These are phyloP conservation scores for Aspergillus thermomutatus DNA, from an alignment of 2,329 filamentous ascomycete genomes.

Conservation along the genomic window DNA sequence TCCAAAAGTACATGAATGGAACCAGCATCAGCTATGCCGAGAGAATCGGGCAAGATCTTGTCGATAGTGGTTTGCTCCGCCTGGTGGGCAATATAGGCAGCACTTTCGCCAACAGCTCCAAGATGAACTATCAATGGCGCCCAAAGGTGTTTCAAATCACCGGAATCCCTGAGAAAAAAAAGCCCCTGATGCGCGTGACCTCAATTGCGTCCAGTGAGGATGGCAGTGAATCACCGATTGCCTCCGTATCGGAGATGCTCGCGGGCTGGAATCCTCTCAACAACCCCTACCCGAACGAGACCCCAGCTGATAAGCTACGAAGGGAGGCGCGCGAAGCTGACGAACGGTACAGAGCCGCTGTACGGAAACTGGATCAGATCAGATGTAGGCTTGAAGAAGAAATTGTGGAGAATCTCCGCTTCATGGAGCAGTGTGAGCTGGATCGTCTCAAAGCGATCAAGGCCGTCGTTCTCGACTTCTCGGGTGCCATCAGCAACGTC, in stretches of 20 bases:
- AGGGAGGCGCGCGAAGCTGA: slow-evolving; percentile 88
- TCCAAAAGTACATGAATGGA: slow-evolving; percentile 82
- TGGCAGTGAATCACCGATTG: slow-evolving; percentile 74
- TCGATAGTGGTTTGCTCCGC: slow-evolving; percentile 79
- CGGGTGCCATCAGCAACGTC: slow-evolving; percentile 93
- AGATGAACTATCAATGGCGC: slow-evolving; percentile 97
- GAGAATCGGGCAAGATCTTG: slow-evolving; percentile 89
- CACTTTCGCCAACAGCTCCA: slow-evolving; percentile 95
- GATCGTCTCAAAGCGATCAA: slow-evolving; percentile 97
- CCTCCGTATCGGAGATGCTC: slow-evolving; percentile 83
- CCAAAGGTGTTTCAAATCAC: slow-evolving; percentile 85
- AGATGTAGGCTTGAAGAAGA: slow-evolving; percentile 94
- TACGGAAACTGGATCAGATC: slow-evolving; percentile 83
- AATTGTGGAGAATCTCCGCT: slow-evolving; percentile 87
- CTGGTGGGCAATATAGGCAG: slow-evolving; percentile 92
- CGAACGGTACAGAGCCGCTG: slow-evolving; percentile 84
- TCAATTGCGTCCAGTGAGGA: slow-evolving; percentile 63
- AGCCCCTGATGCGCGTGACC: slow-evolving; percentile 67
- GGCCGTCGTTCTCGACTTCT: slow-evolving; percentile 95
- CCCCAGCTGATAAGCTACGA: slow-evolving; percentile 77
- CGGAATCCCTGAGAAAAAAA: slow-evolving; percentile 85
- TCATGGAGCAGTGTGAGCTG: slow-evolving; percentile 94
- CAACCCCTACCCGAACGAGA: slow-evolving; percentile 89
- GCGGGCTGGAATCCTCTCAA: slow-evolving; percentile 91
- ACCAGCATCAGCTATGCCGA: slow-evolving; percentile 87